Conservation (phyloP, 1,284 basidiomycete genomes). For the Jaminaea rosea region DNA sequence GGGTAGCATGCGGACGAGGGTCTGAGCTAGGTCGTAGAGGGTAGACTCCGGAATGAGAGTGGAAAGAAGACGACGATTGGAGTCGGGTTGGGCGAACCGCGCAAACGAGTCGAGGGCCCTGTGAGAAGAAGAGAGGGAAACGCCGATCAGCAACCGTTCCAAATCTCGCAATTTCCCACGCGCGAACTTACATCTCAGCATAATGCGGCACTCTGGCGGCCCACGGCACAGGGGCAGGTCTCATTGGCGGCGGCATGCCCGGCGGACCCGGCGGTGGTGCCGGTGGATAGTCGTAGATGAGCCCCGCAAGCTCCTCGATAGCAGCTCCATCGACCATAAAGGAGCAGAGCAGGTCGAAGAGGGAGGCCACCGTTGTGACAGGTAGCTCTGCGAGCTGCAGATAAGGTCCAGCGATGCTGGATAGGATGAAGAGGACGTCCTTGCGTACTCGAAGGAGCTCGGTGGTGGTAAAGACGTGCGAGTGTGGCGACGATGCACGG, state of each 20-base stretch:
- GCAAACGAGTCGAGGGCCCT: conserved; percentile 79
- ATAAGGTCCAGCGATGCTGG: conserved; percentile 57
- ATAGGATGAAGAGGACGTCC: conserved; percentile 66
- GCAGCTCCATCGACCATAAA: conserved; percentile 65
- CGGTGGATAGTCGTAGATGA: conserved; percentile 25
- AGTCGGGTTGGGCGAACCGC: conserved; percentile 64
- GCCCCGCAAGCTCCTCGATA: conserved; percentile 58
- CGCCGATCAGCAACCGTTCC: too few species aligned
- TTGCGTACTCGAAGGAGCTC: conserved; percentile 63
- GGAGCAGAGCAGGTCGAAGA: conserved; percentile 64
- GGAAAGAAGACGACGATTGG: conserved; percentile 67
- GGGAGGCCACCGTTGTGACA: conserved; percentile 52
- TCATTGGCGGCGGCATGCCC: background rate
- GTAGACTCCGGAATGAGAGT: conserved; percentile 56
- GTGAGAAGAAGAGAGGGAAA: too few species aligned
- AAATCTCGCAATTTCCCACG: too few species aligned
- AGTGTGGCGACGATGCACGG: background rate
- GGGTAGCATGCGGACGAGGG: conserved; percentile 72
- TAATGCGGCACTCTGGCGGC: conserved; percentile 52
- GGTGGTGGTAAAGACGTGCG: conserved; percentile 29
- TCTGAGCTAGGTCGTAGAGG: conserved; percentile 60
- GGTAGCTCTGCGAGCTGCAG: conserved; percentile 49
- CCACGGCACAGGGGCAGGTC: conserved; percentile 32
- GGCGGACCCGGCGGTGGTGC: too few species aligned
- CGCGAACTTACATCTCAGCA: conserved; percentile 61